A percentile compares a stretch with the other conserved stretches of the same genome.
Conservation (phyloP, 2,329 filamentous ascomycete genomes). For the Venturia carpophila region DNA sequence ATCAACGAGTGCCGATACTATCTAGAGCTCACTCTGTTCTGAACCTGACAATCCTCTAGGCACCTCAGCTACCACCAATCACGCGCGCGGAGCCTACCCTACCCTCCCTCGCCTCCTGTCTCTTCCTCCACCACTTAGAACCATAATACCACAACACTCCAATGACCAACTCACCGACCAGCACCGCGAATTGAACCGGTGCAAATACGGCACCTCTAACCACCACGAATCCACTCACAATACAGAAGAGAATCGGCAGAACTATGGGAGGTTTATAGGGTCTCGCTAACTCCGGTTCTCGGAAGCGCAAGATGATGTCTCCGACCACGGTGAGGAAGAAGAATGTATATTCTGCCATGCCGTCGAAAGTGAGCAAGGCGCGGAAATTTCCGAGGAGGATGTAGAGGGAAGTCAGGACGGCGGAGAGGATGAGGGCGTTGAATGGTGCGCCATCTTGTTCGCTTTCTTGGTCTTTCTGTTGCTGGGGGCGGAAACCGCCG, state of each 20-base stretch:
- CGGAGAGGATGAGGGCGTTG: conserved; percentile 47
- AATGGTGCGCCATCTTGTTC: conserved; percentile 27
- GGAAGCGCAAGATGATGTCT: conserved; percentile 48
- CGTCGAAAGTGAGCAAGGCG: conserved; percentile 53
- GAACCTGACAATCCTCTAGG: not conserved
- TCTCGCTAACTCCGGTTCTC: conserved; percentile 47
- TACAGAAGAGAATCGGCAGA: conserved; percentile 46
- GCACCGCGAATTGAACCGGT: conserved; percentile 44
- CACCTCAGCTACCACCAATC: not conserved
- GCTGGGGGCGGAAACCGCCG: conserved; percentile 20
- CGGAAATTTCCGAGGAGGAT: conserved; percentile 55
- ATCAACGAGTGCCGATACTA: too few relatives aligned
- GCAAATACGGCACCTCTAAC: conserved; percentile 52
- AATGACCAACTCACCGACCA: conserved; percentile 45
- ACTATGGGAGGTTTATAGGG: conserved; percentile 49
- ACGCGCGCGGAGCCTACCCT: not conserved
- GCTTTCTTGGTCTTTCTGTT: not conserved
- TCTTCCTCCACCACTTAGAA: conserved; percentile 4
- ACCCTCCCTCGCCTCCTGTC: not conserved
- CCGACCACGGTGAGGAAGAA: conserved; percentile 57
- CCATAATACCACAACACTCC: conserved; percentile 36
- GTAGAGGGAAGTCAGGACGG: conserved; percentile 47
- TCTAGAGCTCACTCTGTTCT: not conserved
- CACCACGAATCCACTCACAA: conserved; percentile 55
- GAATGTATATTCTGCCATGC: conserved; percentile 51